Conservation (phyloP, 306 rosid species). For the Aeschynomene evenia region DNA sequence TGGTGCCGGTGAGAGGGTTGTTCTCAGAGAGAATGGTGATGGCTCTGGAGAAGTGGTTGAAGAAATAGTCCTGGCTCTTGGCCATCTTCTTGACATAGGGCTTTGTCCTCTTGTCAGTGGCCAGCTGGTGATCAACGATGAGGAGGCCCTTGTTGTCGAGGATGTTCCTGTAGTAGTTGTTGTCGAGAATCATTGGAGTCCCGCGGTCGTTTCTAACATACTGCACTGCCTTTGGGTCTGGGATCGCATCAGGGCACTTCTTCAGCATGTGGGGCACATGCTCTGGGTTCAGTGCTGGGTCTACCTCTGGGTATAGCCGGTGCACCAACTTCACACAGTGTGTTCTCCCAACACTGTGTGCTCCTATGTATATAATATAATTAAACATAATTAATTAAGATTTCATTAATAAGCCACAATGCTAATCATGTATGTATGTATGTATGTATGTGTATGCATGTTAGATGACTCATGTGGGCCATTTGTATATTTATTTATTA, state of each 20-base stretch:
- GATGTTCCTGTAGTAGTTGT: conserved; percentile 93
- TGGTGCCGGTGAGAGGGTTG: conserved; percentile 86
- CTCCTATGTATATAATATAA: conserved; percentile 40
- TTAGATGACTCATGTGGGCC: not conserved
- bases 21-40: conserved; percentile 80
- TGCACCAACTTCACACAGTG: conserved; percentile 96
- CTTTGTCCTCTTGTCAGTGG: conserved; percentile 82
- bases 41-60: conserved; percentile 81
- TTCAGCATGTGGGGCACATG: conserved; percentile 89
- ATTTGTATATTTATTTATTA: not conserved
- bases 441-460: not conserved
- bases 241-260: conserved; percentile 91
- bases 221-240: conserved; percentile 95
- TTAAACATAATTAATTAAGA: not conserved
- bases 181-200: conserved; percentile 88
- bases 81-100: conserved; percentile 98
- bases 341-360: conserved; percentile 95
- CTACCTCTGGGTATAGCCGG: conserved; percentile 94
- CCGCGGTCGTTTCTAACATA: conserved; percentile 97
- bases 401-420: too few species aligned
- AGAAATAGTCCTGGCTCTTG: conserved; percentile 85
- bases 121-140: conserved; percentile 81
- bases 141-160: conserved; percentile 88
- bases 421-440: not conserved
- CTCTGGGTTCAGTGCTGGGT: conserved; percentile 67